phyloP scores from a whole-genome alignment of 140 eudicot species.

The Flaveria floridana region DNA sequence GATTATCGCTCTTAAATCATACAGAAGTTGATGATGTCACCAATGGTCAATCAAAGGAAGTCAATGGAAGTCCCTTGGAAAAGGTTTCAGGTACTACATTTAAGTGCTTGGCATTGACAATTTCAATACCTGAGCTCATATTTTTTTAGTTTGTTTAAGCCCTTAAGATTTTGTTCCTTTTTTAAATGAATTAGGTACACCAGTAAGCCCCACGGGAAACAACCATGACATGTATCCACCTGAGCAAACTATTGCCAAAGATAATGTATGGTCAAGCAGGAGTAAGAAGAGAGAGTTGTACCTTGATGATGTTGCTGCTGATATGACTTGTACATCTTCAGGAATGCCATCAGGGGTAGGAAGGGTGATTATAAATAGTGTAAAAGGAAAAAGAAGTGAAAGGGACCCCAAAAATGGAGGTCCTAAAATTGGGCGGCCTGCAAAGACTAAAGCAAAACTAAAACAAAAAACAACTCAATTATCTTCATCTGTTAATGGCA shows the following conservation, averaged over 20 bases:
- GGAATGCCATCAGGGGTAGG: slow-evolving; percentile 38
- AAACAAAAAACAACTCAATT: slow-evolving; percentile 76
- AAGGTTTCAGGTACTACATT: slow-evolving; percentile 49
- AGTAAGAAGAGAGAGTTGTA: slow-evolving; percentile 68
- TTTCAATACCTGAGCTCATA: background rate
- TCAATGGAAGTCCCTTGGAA: slow-evolving; percentile 41
- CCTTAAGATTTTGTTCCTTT: slow-evolving; percentile 17
- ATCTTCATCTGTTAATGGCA: slow-evolving; percentile 55
- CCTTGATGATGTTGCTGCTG: slow-evolving; percentile 77
- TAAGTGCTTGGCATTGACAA: background rate
- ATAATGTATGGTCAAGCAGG: slow-evolving; percentile 64
- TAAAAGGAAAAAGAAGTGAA: slow-evolving; percentile 85
- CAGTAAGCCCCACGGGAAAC: slow-evolving; percentile 61
- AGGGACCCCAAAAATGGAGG: slow-evolving; percentile 69
- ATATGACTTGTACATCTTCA: slow-evolving; percentile 33
- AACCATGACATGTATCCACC: slow-evolving; percentile 51
- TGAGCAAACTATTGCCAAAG: slow-evolving; percentile 50
- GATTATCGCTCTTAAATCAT: slow-evolving; percentile 47
- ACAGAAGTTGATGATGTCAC: slow-evolving; percentile 40
- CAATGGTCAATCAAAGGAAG: slow-evolving; percentile 44
- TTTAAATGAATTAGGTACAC: slow-evolving; percentile 42
- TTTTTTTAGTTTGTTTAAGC: slow-evolving; percentile 10
- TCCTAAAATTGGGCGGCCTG: slow-evolving; percentile 56
- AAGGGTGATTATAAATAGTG: slow-evolving; percentile 48
- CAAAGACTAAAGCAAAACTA: slow-evolving; percentile 61